These are phyloP conservation scores for Scopulariopsis brevicaulis DNA, from an alignment of 2,329 filamentous ascomycete species.

Conservation along the genomic window DNA sequence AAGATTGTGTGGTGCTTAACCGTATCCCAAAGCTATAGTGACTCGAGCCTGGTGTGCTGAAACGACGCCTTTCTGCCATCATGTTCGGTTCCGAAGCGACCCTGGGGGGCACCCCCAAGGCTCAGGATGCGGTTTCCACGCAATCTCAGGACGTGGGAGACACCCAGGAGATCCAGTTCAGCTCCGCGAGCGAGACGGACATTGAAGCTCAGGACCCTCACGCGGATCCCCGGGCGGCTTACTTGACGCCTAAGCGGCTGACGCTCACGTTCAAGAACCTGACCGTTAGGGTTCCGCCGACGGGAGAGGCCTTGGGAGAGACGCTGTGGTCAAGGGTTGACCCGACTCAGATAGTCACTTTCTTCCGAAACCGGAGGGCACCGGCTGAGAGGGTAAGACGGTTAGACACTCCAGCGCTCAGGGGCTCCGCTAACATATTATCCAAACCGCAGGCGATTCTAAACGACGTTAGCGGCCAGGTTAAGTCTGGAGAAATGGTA, in stretches of 20 bases:
- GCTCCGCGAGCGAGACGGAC: conserved; percentile 11
- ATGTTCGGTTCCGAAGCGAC: not conserved
- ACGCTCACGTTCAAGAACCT: conserved; percentile 11
- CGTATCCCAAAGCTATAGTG: too few relatives aligned
- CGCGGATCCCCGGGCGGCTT: conserved; percentile 9
- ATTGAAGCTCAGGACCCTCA: conserved; percentile 6
- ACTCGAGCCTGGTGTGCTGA: not conserved
- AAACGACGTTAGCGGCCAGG: conserved; percentile 23
- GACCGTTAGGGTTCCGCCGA: conserved; percentile 9
- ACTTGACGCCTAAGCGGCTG: conserved; percentile 11
- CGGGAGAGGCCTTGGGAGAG: conserved; percentile 11
- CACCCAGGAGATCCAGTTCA: not conserved
- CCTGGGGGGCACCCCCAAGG: not conserved
- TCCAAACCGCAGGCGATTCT: conserved; percentile 20
- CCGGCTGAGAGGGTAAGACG: conserved; percentile 16
- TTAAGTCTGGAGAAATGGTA: conserved; percentile 30
- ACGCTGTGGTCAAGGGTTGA: conserved; percentile 13
- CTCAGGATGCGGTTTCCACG: not conserved
- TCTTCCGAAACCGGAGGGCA: conserved; percentile 5
- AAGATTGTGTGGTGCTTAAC: too few relatives aligned
- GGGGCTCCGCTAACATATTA: conserved; percentile 5
- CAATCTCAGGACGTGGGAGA: not conserved
- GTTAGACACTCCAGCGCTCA: not conserved
- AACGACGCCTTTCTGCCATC: not conserved
- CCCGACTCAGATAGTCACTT: conserved; percentile 8